Base-by-base conservation (phyloP, 169 alveolate species). In the Plasmodium coatneyi region DNA sequence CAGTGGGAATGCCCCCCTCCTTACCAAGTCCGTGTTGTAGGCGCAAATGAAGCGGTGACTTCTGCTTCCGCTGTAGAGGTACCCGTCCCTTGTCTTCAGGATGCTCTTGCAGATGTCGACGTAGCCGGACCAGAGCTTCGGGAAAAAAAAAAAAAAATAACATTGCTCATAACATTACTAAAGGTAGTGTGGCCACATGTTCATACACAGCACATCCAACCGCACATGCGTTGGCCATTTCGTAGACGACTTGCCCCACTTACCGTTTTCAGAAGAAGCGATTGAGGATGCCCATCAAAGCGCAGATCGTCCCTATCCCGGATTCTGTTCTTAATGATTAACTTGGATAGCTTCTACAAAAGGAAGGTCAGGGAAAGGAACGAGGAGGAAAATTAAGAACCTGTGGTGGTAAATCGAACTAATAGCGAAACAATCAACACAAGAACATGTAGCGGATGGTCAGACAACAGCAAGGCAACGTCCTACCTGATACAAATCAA, bases 241-340 rank as follows among this genome's bases (percentile, higher is more conserved):
- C 81, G 10, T 16, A 25, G n/a, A 32, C 7, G 19, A 3, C 39
- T 49, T 25, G 12, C 22, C 54, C 1, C 22, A 2, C 52, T 83
- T 60, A 84, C 92, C 36, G 60, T 84, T 84, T 84, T 84, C 16
- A 84, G 78, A 16, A 84, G 83, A 19, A 71, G 30, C 5, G 92
- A 84, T 16, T 84, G 79, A 12, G 92, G 92, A 34, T 84, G 92
- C 39, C 92, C 92, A 19, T 84, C 92, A 84, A 84, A 84, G 70
- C 46, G 83, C 39, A 84, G 54, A 22, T 84, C 92, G 28, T 84
- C 84, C 60, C 83, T 84, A 12, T 84, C 84, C 78, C 78, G 46
- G 25, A 84, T 72, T 72, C 72, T 84, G 34, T 52, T 84, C 78
- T 71, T 71, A 41, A 84, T 25, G 39, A 84, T 60, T 46, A 72